Evolutionary conservation across 2,329 filamentous ascomycete species (phyloP).

Genomic region (Penicillium sp.): DNA sequence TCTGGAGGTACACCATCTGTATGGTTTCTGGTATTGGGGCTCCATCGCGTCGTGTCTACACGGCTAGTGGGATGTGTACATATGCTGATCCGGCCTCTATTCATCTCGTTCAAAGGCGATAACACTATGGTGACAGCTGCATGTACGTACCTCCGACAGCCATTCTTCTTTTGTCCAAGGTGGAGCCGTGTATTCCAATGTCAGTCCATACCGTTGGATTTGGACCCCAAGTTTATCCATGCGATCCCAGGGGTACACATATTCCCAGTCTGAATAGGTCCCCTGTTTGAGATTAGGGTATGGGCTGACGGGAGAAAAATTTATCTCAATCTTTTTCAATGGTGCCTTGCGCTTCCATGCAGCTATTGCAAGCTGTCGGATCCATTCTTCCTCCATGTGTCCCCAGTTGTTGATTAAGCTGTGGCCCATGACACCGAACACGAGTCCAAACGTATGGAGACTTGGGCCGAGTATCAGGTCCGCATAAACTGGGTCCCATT

Average conservation of each 20-base stretch:
- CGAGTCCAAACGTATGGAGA: slow-evolving; percentile 4
- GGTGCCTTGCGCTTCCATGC: slow-evolving; percentile 59
- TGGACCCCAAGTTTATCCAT: slow-evolving; percentile 1
- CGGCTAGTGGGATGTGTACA: not conserved
- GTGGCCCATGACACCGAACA: slow-evolving; percentile 5
- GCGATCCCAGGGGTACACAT: slow-evolving; percentile 9
- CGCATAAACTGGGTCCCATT: slow-evolving; percentile 6
- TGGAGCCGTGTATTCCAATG: not conserved
- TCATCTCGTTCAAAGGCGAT: not conserved
- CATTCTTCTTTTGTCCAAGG: slow-evolving; percentile 10
- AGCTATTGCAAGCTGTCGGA: slow-evolving; percentile 63
- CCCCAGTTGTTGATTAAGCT: slow-evolving; percentile 11
- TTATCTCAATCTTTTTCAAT: slow-evolving; percentile 7
- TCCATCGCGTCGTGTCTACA: not conserved
- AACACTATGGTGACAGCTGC: not conserved
- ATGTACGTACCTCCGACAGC: not conserved
- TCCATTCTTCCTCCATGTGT: slow-evolving; percentile 61
- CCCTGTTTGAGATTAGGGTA: slow-evolving; percentile 6
- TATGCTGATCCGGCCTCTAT: not conserved
- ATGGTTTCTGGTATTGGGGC: not conserved
- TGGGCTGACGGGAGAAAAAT: slow-evolving; percentile 1
- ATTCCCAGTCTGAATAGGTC: slow-evolving; percentile 5
- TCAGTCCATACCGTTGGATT: slow-evolving; percentile 2
- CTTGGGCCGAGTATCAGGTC: slow-evolving; percentile 5
- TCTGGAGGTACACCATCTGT: not conserved